phyloP scores from a whole-genome alignment of 805 yeast species.

The Sugiyamaella chiloensis region DNA sequence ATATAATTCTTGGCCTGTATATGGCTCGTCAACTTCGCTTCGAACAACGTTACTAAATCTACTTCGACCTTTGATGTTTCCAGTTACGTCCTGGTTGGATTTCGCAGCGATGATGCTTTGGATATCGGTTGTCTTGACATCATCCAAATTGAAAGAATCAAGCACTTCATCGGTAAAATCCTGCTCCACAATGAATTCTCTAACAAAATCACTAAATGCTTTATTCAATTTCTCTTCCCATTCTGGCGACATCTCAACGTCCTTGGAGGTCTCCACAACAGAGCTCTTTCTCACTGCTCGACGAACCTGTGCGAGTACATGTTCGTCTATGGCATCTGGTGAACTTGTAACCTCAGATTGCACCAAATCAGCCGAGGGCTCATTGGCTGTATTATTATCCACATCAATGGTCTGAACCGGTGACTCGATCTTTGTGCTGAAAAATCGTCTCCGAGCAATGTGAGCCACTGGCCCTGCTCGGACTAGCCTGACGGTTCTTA shows the following conservation, averaged over 20 bases:
- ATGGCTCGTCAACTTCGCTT: constrained; percentile 60
- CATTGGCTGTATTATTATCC: too few relatives aligned
- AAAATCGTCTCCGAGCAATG: too few relatives aligned
- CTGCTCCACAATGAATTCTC: constrained; percentile 29
- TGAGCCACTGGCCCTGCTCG: too few relatives aligned
- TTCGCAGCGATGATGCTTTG: constrained; percentile 7
- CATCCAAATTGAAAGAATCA: constrained; percentile 18
- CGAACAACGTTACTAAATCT: constrained; percentile 62
- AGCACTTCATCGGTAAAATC: constrained; percentile 26
- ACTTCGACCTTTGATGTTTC: constrained; percentile 22
- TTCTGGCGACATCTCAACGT: constrained; percentile 30
- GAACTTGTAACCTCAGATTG: too few relatives aligned
- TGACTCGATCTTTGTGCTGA: too few relatives aligned
- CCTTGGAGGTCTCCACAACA: not conserved
- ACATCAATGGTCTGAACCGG: too few relatives aligned
- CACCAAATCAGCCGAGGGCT: too few relatives aligned
- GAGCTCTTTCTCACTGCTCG: constrained; percentile 3
- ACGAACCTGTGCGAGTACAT: constrained; percentile 9
- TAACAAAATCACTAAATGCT: constrained; percentile 28
- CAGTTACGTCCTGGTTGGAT: constrained; percentile 6
- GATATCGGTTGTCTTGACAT: constrained; percentile 17
- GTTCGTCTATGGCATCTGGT: too few relatives aligned
- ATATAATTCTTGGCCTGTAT: constrained; percentile 72
- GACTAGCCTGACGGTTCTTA: too few relatives aligned
- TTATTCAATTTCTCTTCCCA: constrained; percentile 28